Base-by-base conservation (phyloP, 2,329 filamentous ascomycete species). In the Colletotrichum brevisporum region DNA sequence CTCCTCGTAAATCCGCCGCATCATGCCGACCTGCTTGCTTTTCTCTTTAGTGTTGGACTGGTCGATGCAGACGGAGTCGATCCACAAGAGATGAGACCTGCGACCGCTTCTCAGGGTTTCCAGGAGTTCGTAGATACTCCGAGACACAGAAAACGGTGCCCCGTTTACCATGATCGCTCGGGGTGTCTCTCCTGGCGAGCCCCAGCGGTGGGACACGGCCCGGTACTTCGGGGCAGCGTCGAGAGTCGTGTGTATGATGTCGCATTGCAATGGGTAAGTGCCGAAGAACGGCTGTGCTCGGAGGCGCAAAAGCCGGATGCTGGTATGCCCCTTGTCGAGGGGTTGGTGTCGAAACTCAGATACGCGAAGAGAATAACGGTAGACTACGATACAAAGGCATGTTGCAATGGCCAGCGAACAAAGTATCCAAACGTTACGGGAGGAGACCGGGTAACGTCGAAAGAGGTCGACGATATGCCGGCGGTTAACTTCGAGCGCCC, bases 21-120 rank as follows among this genome's bases (percentile, higher is more conserved):
- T 54, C 51, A 54, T 54, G 6, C 51, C 51, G 18, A 54, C 51
- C 21, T 54, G 51, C n/a, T 12, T 6, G 24, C 51, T 27, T 31
- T 54, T 54, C n/a, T 54, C 51, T 8, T 13, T 27, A 16, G 4
- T 13, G 51, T 54, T 39, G 51, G 26, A n/a, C 31, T 54, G 51
- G 24, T 54, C n/a, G 51, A 54, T 54, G 26, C 51, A 54, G 51
- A 54, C n/a, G 9, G 51, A 26, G n/a, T 54, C 51, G 13, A 54
- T 54, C 51, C 51, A 54, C 4, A 54, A 9, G 12, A 54, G 16
- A 10, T 10, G 9, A 18, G 45, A 48, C 8, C 9, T 18, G 45
- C 18, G 16, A n/a, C 9, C 24, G 16, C 45, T 18, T 9, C 45
- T 16, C 18, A 48, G n/a, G 15, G 24, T n/a, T 13, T 27, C 18